A percentile compares a stretch with the other conserved stretches of the same genome.
These are phyloP conservation scores for Chrysanthemum makinoi DNA, from an alignment of 129 eudicot species.

Conservation along the genomic window DNA sequence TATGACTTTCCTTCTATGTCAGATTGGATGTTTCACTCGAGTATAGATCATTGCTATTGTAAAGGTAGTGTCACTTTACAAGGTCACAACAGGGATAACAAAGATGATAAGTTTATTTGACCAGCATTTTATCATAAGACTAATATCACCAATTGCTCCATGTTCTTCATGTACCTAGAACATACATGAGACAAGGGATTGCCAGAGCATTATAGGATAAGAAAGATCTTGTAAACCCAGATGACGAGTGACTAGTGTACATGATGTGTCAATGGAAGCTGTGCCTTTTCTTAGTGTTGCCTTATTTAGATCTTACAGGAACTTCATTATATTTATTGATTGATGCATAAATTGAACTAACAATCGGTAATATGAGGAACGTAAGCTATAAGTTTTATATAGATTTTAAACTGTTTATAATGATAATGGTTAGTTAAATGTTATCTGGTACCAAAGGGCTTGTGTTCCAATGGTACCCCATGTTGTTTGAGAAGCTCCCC, in stretches of 20 bases:
- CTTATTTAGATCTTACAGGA: too few relatives aligned
- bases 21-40: slow-evolving; percentile 21
- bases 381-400: too few relatives aligned
- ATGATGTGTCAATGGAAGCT: background rate
- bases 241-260: background rate
- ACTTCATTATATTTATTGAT: too few relatives aligned
- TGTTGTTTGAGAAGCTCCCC: too few relatives aligned
- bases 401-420: too few relatives aligned
- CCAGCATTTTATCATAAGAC: background rate
- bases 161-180: background rate
- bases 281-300: too few relatives aligned
- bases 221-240: background rate
- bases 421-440: too few relatives aligned
- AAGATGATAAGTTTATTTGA: background rate
- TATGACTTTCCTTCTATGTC: background rate
- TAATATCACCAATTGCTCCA: background rate
- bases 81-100: too few relatives aligned
- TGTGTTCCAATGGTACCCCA: too few relatives aligned
- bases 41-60: background rate
- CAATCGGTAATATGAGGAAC: too few relatives aligned
- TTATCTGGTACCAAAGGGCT: too few relatives aligned
- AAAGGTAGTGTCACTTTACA: background rate
- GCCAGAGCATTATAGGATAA: background rate
- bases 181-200: background rate
- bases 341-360: too few relatives aligned